phyloP scores from a whole-genome alignment of 805 yeast species.

The Metschnikowia sp. region DNA sequence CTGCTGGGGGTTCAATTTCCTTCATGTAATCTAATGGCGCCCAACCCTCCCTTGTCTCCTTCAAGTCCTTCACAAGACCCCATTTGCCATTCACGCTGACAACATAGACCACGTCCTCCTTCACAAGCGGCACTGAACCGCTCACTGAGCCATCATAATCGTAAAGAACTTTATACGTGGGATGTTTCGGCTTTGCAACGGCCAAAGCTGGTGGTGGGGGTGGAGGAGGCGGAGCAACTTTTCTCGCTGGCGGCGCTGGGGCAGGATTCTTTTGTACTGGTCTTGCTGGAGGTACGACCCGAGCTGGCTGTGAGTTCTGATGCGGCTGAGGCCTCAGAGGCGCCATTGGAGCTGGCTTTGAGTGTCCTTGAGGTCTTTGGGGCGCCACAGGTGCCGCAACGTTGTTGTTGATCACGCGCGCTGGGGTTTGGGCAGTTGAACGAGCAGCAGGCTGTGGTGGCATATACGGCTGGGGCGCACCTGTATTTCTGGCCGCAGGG shows the following conservation, averaged over 20 bases:
- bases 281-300: slow-evolving; percentile 12
- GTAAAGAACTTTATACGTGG: slow-evolving; percentile 80
- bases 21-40: slow-evolving; percentile 91
- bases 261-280: slow-evolving; percentile 36
- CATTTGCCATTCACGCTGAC: slow-evolving; percentile 82
- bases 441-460: slow-evolving; percentile 13
- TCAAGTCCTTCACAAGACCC: slow-evolving; percentile 82
- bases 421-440: neutral
- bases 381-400: slow-evolving; percentile 7
- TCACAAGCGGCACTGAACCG: slow-evolving; percentile 72
- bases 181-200: slow-evolving; percentile 57
- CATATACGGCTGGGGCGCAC: slow-evolving; percentile 16
- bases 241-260: slow-evolving; percentile 61
- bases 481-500: slow-evolving; percentile 16
- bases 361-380: slow-evolving; percentile 13
- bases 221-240: slow-evolving; percentile 35
- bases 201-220: slow-evolving; percentile 66
- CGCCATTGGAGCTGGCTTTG: slow-evolving; percentile 20
- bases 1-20: slow-evolving; percentile 49
- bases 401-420: neutral
- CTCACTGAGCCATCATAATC: slow-evolving; percentile 86
- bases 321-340: slow-evolving; percentile 20
- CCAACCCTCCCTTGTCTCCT: slow-evolving; percentile 88
- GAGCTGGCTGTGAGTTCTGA: slow-evolving; percentile 13
- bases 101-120: slow-evolving; percentile 73